Base-by-base conservation (phyloP, 2,329 filamentous ascomycete genomes). In the Aurifilum marmelostoma region DNA sequence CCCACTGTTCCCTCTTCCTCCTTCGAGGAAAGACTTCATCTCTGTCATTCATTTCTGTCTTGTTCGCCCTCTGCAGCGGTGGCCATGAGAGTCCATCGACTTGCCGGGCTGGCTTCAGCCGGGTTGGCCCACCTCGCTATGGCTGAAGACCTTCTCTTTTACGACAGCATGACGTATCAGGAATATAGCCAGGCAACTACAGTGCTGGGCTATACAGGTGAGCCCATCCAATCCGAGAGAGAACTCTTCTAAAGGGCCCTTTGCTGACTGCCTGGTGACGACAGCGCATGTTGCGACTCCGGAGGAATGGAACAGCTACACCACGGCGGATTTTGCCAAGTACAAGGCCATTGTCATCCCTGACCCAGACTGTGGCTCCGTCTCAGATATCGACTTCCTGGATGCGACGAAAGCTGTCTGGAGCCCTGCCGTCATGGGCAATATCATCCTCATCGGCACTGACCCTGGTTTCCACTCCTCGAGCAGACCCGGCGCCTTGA, bases 271-370 rank as follows among this genome's bases (percentile, higher is more conserved):
- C 8, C 7, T 16, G 29, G 34, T 21, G 29, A n/a, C 41, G 24
- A 32, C 56, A 76, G 77, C 76, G 27, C 77, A 81, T 64, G 75
- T 77, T 27, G 77, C 80, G 58, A 77, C 72, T n/a, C 75, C 76
- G 21, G 73, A 69, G 3, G 75, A 81, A 72, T 83, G 80, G 80
- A 72, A 73, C 60, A 69, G 75, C 56, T 79, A 81, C 76, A 80
- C 77, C 9, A 79, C 80, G 2, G 75, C 75, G 47, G 81, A 84
- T 69, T 83, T 83, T 73, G 77, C 80, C 60, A 75, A 77, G 67
- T 84, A 78, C 78, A 82, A 81, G 73, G 81, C 81, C 16, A 80
- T 84, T 64, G 74, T 84, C 66, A 75, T 83, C 50, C 78, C 80
- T 8, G 82, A 84, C 69, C 77, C 80, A 14, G 74, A 76, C 61